Evolutionary conservation across 352 stramenopile genomes (phyloP).

Genomic region (Pythium coloratum): DNA sequence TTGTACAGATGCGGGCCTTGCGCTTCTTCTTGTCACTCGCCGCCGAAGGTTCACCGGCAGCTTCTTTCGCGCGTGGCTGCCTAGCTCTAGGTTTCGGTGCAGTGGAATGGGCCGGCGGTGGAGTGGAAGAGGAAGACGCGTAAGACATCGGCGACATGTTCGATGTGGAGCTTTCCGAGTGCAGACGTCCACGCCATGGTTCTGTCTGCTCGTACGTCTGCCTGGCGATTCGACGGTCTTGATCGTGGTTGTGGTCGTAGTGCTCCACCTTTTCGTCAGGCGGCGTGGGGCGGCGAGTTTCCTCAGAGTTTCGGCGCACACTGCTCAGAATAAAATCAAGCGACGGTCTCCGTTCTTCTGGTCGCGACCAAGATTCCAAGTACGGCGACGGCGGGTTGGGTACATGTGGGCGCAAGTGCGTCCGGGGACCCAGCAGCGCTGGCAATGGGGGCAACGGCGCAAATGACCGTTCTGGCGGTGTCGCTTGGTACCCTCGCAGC

Average conservation of each 20-base stretch:
- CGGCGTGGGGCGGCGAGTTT: neutral
- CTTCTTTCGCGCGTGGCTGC: neutral
- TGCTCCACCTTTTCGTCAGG: neutral
- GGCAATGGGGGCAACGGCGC: conserved; percentile 14
- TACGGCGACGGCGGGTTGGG: neutral
- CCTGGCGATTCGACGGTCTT: neutral
- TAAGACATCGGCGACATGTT: conserved; percentile 1
- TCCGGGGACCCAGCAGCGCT: conserved; percentile 10
- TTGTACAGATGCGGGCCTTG: conserved; percentile 42
- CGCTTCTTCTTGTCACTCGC: conserved; percentile 32
- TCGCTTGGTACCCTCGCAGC: neutral
- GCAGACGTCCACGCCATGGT: neutral
- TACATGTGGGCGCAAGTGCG: conserved; percentile 12
- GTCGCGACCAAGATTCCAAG: neutral
- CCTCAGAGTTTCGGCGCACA: neutral
- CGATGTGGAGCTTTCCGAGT: neutral
- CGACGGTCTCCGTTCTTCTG: neutral
- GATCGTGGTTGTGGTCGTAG: neutral
- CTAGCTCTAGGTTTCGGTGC: neutral
- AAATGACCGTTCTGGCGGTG: conserved; percentile 1
- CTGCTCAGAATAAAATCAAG: conserved; percentile 2
- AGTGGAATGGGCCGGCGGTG: neutral
- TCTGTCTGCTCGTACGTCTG: neutral
- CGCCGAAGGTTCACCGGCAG: neutral
- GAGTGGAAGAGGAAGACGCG: conserved; percentile 11